These are phyloP conservation scores for Schwanniomyces yamadae DNA, from an alignment of 805 yeast species.

Conservation along the genomic window DNA sequence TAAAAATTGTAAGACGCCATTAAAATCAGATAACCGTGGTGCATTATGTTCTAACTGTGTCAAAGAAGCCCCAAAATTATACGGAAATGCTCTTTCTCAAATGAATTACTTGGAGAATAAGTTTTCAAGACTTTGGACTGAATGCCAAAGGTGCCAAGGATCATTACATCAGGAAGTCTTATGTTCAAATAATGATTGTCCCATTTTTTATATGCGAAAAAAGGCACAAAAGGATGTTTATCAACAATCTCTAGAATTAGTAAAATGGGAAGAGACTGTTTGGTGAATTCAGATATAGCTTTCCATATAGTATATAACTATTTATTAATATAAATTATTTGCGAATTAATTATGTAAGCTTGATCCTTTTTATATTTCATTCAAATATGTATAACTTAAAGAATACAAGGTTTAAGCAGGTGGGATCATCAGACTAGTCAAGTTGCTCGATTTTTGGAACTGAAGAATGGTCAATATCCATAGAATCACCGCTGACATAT, in stretches of 20 bases:
- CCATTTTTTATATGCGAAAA: conserved; percentile 95
- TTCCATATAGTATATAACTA: conserved; percentile 1
- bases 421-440: conserved; percentile 7
- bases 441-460: conserved; percentile 18
- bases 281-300: conserved; percentile 37
- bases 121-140: conserved; percentile 92
- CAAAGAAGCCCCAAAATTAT: conserved; percentile 69
- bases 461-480: conserved; percentile 18
- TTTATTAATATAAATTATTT: conserved; percentile 2
- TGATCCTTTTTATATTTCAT: too few relatives aligned
- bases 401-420: background rate
- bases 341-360: too few relatives aligned
- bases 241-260: conserved; percentile 55
- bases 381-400: background rate
- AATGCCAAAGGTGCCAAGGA: conserved; percentile 97
- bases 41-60: conserved; percentile 82
- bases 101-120: conserved; percentile 78
- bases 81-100: conserved; percentile 75
- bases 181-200: conserved; percentile 95
- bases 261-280: conserved; percentile 60
- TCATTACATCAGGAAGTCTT: conserved; percentile 92
- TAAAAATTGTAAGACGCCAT: conserved; percentile 82
- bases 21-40: conserved; percentile 58
- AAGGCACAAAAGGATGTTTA: conserved; percentile 74
- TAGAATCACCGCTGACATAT: conserved; percentile 5